phyloP scores from a whole-genome alignment of 192 early-diverging fungal genomes.

The Helicostylum pulchrum region DNA sequence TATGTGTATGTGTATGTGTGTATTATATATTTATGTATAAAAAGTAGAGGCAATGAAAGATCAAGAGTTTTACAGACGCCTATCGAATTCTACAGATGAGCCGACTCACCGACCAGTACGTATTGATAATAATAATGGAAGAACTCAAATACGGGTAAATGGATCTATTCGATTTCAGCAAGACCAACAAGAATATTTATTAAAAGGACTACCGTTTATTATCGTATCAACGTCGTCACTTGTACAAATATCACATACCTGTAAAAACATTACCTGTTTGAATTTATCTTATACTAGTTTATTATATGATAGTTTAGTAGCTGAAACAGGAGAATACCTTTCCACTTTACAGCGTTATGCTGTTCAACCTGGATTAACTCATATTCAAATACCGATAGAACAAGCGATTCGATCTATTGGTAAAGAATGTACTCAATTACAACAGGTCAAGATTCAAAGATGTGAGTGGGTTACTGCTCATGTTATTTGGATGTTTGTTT shows the following conservation, averaged over 20 bases:
- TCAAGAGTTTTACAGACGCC: conserved; percentile 14
- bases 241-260: conserved; percentile 41
- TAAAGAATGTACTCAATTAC: conserved; percentile 32
- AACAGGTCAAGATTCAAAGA: conserved; percentile 33
- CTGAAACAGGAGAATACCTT: conserved; percentile 48
- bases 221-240: conserved; percentile 46
- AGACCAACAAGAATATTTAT: background rate
- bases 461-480: conserved; percentile 46
- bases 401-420: conserved; percentile 41
- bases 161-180: background rate
- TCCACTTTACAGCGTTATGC: conserved; percentile 43
- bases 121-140: no score
- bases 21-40: no score
- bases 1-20: background rate
- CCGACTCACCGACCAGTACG: background rate
- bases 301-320: conserved; percentile 35
- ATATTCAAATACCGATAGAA: conserved; percentile 32
- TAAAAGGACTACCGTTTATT: conserved; percentile 24
- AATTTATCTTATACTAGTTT: conserved; percentile 37
- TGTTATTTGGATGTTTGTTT: conserved; percentile 35
- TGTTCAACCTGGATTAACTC: conserved; percentile 42
- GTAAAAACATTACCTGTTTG: conserved; percentile 34
- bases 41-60: conserved; percentile 15
- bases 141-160: background rate
- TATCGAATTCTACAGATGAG: background rate